These are phyloP conservation scores for Pestalotiopsis sp. DNA, from an alignment of 2,329 filamentous ascomycete genomes.

Conservation along the genomic window DNA sequence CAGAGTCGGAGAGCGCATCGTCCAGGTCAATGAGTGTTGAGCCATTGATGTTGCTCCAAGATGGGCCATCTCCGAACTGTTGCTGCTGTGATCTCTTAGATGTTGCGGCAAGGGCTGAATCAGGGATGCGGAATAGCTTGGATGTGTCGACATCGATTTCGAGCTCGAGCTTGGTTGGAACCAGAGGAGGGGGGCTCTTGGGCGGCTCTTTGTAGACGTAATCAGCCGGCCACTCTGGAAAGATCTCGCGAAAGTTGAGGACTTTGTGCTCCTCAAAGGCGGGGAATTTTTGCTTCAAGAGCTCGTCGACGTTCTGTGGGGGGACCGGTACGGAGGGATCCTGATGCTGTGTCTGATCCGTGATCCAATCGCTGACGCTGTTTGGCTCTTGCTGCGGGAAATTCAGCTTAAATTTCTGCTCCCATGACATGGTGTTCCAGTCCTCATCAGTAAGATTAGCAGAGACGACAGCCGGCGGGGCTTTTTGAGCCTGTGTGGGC, in stretches of 20 bases:
- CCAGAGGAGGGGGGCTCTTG: slow-evolving; percentile 67
- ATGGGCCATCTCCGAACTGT: slow-evolving; percentile 51
- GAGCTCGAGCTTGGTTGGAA: slow-evolving; percentile 84
- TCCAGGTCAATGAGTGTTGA: slow-evolving; percentile 41
- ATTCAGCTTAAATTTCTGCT: slow-evolving; percentile 41
- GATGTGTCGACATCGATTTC: slow-evolving; percentile 87
- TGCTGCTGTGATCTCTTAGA: slow-evolving; percentile 44
- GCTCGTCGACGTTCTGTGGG: slow-evolving; percentile 72
- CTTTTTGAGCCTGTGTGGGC: slow-evolving; percentile 4
- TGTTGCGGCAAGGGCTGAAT: slow-evolving; percentile 53
- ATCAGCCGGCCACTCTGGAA: slow-evolving; percentile 77
- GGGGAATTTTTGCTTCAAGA: slow-evolving; percentile 80
- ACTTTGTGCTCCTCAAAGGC: slow-evolving; percentile 75
- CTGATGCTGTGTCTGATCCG: slow-evolving; percentile 48
- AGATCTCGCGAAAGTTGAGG: slow-evolving; percentile 78
- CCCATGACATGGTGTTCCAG: slow-evolving; percentile 36
- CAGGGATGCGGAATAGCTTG: slow-evolving; percentile 77
- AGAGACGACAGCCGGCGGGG: slow-evolving; percentile 7
- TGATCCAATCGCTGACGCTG: slow-evolving; percentile 36
- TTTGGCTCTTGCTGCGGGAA: slow-evolving; percentile 46
- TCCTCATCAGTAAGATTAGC: slow-evolving; percentile 33
- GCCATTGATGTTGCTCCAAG: slow-evolving; percentile 49
- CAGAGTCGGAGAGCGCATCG: slow-evolving; percentile 41
- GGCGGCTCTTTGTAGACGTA: slow-evolving; percentile 77
- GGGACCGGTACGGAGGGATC: slow-evolving; percentile 67